Percentiles rank a stretch among this genome's conserved stretches.
Conservation (phyloP, 805 yeast genomes). For the Candida saitoana region DNA sequence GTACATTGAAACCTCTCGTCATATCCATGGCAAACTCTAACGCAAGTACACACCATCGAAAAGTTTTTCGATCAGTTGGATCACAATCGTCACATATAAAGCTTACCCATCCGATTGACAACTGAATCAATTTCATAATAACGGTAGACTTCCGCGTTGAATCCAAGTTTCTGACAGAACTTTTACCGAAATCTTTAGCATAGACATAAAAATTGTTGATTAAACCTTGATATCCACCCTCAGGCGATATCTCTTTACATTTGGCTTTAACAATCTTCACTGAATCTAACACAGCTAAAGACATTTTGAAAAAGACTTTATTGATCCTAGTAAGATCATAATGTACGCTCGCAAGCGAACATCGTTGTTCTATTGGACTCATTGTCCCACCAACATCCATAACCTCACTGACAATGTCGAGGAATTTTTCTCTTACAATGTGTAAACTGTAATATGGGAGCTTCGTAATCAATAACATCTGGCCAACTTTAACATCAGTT, state of each 20-base stretch:
- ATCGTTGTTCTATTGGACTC: constrained; percentile 55
- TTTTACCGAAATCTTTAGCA: constrained; percentile 77
- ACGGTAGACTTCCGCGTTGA: constrained; percentile 62
- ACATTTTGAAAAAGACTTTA: constrained; percentile 61
- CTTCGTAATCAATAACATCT: constrained; percentile 61
- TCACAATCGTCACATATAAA: constrained; percentile 92
- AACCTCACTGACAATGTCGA: constrained; percentile 53
- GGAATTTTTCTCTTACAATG: constrained; percentile 52
- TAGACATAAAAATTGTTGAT: constrained; percentile 71
- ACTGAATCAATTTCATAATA: constrained; percentile 64
- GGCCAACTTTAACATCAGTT: constrained; percentile 62
- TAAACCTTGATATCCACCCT: constrained; percentile 66
- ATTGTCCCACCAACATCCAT: constrained; percentile 37
- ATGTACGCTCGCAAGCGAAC: constrained; percentile 71
- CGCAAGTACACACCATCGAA: constrained; percentile 94
- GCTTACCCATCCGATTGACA: constrained; percentile 87
- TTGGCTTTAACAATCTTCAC: constrained; percentile 50
- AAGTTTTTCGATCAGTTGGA: constrained; percentile 86
- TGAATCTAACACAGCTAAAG: constrained; percentile 60
- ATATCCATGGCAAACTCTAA: constrained; percentile 94
- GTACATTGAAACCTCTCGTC: constrained; percentile 84
- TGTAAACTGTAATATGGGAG: constrained; percentile 59
- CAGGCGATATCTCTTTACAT: constrained; percentile 46
- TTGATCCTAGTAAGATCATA: constrained; percentile 65
- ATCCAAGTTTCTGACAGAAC: constrained; percentile 62